Evolutionary conservation across 1,284 basidiomycete genomes (phyloP).

Genomic region (Malassezia obtusa): DNA sequence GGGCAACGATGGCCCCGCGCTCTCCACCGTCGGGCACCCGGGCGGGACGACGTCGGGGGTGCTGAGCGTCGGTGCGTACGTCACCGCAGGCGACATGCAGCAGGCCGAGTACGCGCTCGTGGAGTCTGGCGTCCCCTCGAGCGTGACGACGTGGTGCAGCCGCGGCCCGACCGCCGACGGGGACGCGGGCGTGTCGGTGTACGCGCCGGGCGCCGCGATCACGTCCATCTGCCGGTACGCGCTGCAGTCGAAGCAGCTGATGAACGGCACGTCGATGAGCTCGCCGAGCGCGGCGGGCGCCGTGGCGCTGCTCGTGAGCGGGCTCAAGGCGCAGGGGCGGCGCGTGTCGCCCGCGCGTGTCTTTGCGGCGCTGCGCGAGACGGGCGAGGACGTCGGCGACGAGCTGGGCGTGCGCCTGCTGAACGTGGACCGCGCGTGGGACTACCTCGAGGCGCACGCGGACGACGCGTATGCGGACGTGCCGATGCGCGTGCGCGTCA

Average conservation of each 20-base stretch:
- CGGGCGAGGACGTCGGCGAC: slow-evolving; percentile 46
- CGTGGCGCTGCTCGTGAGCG: slow-evolving; percentile 45
- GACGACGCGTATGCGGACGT: slow-evolving; percentile 43
- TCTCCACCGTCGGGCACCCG: slow-evolving; percentile 47
- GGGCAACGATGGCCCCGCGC: slow-evolving; percentile 47
- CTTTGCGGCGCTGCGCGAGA: slow-evolving; percentile 43
- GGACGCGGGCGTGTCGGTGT: slow-evolving; percentile 41
- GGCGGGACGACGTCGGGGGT: slow-evolving; percentile 46
- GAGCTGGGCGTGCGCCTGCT: slow-evolving; percentile 46
- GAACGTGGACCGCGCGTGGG: slow-evolving; percentile 46
- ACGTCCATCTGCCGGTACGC: slow-evolving; percentile 48
- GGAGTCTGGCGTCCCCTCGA: slow-evolving; percentile 40
- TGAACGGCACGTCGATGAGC: slow-evolving; percentile 49
- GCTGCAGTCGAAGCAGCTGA: slow-evolving; percentile 44
- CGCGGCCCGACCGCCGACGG: slow-evolving; percentile 47
- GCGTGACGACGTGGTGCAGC: slow-evolving; percentile 48
- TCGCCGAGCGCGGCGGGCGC: slow-evolving; percentile 45
- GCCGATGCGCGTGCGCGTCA: slow-evolving; percentile 40
- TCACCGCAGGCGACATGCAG: slow-evolving; percentile 47
- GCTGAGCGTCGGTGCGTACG: slow-evolving; percentile 47
- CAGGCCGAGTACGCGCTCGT: slow-evolving; percentile 48
- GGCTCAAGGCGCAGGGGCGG: slow-evolving; percentile 43
- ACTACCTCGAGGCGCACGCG: slow-evolving; percentile 41
- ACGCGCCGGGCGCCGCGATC: slow-evolving; percentile 48
- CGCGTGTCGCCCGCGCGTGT: slow-evolving; percentile 43